These are phyloP conservation scores for Rhizophora mangle DNA, from an alignment of 345 rosid genomes.

Conservation along the genomic window DNA sequence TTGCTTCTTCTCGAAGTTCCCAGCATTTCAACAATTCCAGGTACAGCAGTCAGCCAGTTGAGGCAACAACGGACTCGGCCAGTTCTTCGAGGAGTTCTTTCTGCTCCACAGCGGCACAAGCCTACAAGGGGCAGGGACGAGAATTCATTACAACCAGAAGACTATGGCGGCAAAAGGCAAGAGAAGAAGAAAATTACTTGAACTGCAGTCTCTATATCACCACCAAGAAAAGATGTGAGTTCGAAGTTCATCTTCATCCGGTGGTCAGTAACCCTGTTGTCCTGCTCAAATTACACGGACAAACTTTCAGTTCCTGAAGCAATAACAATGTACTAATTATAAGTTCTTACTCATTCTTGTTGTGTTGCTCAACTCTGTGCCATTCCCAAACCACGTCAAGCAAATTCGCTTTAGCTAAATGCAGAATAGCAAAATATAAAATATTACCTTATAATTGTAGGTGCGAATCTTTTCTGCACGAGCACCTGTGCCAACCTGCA, in stretches of 20 bases:
- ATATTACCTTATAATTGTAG: slow-evolving; percentile 76
- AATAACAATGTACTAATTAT: too few relatives aligned
- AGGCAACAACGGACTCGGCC: slow-evolving; percentile 56
- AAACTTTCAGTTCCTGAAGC: neutral
- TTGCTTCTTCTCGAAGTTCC: neutral
- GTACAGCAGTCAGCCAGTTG: slow-evolving; percentile 31
- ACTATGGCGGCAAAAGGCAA: neutral
- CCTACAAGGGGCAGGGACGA: slow-evolving; percentile 41
- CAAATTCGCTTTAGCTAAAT: neutral
- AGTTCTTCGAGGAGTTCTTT: slow-evolving; percentile 84
- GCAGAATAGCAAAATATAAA: neutral
- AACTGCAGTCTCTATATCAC: slow-evolving; percentile 69
- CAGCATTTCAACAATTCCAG: neutral
- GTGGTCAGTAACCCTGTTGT: slow-evolving; percentile 94
- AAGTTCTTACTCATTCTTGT: neutral
- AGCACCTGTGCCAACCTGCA: slow-evolving; percentile 92
- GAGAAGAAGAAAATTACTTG: slow-evolving; percentile 46
- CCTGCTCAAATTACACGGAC: slow-evolving; percentile 39
- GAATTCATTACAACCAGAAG: neutral
- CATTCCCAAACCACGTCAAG: too few relatives aligned
- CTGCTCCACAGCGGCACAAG: slow-evolving; percentile 79
- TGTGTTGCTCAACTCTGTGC: neutral
- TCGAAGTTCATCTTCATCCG: slow-evolving; percentile 83
- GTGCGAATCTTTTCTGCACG: slow-evolving; percentile 97
- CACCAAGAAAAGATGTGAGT: slow-evolving; percentile 81